These are phyloP conservation scores for Hirsutella minnesotensis DNA, from an alignment of 2,329 filamentous ascomycete genomes.

Conservation along the genomic window DNA sequence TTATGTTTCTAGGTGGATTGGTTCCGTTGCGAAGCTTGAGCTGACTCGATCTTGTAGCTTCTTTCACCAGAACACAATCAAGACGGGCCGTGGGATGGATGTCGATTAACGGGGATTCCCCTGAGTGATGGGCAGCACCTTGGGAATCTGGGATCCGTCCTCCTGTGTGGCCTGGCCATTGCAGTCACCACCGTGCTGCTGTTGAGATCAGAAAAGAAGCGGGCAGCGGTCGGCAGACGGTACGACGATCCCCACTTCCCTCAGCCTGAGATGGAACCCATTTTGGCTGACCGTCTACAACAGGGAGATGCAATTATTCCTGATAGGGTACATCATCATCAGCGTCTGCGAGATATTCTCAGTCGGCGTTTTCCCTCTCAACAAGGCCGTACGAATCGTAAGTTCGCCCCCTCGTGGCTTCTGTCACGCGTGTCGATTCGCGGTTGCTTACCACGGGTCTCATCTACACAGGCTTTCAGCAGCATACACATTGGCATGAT, in stretches of 20 bases:
- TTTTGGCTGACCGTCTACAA: neutral
- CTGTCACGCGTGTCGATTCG: neutral
- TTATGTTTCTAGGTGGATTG: no score
- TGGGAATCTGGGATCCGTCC: slow-evolving; percentile 84
- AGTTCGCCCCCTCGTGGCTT: slow-evolving; percentile 18
- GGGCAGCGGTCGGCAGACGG: slow-evolving; percentile 88
- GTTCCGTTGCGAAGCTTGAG: slow-evolving; percentile 9
- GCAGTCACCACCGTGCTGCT: slow-evolving; percentile 54
- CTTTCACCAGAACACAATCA: slow-evolving; percentile 48
- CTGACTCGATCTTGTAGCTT: slow-evolving; percentile 12
- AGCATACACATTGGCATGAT: slow-evolving; percentile 87
- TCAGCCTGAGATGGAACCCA: neutral
- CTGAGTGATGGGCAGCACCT: slow-evolving; percentile 55
- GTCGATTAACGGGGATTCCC: slow-evolving; percentile 62
- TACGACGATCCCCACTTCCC: slow-evolving; percentile 22
- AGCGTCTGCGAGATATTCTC: slow-evolving; percentile 96
- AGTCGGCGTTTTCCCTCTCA: slow-evolving; percentile 75
- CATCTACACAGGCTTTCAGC: slow-evolving; percentile 57
- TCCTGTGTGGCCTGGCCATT: slow-evolving; percentile 72
- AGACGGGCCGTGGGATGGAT: slow-evolving; percentile 52
- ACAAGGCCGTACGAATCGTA: slow-evolving; percentile 59
- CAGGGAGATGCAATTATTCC: slow-evolving; percentile 95
- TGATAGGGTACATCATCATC: slow-evolving; percentile 74
- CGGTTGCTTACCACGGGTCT: slow-evolving; percentile 8
- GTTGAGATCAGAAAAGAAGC: slow-evolving; percentile 75